phyloP scores from a whole-genome alignment of 352 stramenopile genomes.

The Pythium angustatum region DNA sequence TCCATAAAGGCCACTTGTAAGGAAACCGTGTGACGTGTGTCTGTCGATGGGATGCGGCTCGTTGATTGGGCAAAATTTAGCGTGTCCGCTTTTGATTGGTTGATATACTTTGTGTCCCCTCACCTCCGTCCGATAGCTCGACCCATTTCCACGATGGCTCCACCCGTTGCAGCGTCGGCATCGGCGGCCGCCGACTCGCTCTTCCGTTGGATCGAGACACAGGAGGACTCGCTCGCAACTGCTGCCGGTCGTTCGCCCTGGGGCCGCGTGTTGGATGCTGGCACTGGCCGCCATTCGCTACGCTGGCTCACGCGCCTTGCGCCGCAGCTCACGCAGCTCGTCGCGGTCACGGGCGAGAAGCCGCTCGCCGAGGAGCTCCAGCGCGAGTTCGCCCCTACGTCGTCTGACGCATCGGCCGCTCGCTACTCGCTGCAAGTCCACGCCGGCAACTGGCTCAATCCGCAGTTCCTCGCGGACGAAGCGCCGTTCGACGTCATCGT shows the following conservation, averaged over 20 bases:
- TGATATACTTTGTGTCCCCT: background rate
- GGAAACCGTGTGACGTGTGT: too few relatives aligned
- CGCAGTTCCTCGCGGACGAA: slow-evolving; percentile 38
- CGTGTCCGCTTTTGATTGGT: background rate
- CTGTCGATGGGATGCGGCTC: too few relatives aligned
- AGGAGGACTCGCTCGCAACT: slow-evolving; percentile 26
- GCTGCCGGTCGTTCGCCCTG: slow-evolving; percentile 22
- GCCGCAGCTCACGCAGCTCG: slow-evolving; percentile 33
- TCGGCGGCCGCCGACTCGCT: slow-evolving; percentile 50
- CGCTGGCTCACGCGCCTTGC: slow-evolving; percentile 76
- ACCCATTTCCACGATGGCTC: background rate
- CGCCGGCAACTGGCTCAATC: slow-evolving; percentile 58
- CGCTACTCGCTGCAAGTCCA: slow-evolving; percentile 36
- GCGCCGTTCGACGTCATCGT: slow-evolving; percentile 53
- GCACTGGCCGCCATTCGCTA: slow-evolving; percentile 77
- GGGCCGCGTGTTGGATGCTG: slow-evolving; percentile 73
- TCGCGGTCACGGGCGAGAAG: slow-evolving; percentile 57
- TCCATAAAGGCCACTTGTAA: too few relatives aligned
- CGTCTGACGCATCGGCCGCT: too few relatives aligned
- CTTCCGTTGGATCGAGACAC: slow-evolving; percentile 52
- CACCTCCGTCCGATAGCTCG: slow-evolving; percentile 8
- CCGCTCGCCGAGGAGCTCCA: slow-evolving; percentile 37
- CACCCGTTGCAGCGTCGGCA: slow-evolving; percentile 14
- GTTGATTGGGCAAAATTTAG: too few relatives aligned
- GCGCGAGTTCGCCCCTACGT: slow-evolving; percentile 22